Percentiles rank a stretch among this genome's conserved stretches.
These are phyloP conservation scores for Cercophora newfieldiana DNA, from an alignment of 495 filamentous ascomycete genomes.

Conservation along the genomic window DNA sequence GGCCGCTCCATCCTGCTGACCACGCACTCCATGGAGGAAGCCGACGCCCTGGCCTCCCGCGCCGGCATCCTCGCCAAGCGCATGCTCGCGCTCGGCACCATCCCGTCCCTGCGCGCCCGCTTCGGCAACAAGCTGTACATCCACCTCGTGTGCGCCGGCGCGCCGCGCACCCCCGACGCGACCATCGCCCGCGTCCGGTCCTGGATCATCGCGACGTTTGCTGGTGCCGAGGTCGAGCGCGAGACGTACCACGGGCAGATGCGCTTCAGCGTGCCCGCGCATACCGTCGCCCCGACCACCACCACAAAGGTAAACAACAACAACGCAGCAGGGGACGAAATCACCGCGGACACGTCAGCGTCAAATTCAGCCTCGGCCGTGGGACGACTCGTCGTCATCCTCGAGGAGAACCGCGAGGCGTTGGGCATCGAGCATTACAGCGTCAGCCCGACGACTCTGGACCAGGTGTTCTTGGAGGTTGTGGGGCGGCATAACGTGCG, in stretches of 20 bases:
- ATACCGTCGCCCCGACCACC: not conserved
- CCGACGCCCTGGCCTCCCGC: conserved; percentile 67
- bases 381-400: conserved; percentile 64
- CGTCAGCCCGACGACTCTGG: conserved; percentile 77
- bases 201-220: conserved; percentile 62
- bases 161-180: conserved; percentile 65
- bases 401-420: conserved; percentile 65
- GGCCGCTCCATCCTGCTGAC: conserved; percentile 67
- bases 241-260: conserved; percentile 81
- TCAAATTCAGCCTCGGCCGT: too few species aligned
- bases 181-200: conserved; percentile 62
- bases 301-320: not conserved
- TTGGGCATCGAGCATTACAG: conserved; percentile 77
- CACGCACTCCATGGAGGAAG: conserved; percentile 83
- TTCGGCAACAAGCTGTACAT: conserved; percentile 65
- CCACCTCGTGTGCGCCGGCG: conserved; percentile 70
- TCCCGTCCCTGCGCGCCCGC: conserved; percentile 55
- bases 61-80: conserved; percentile 70
- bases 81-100: conserved; percentile 70
- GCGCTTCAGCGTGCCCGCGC: conserved; percentile 67
- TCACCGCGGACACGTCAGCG: conserved; percentile 24
- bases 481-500: conserved; percentile 72
- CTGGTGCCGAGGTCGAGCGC: conserved; percentile 63
- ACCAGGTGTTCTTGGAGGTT: conserved; percentile 84
- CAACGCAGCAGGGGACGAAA: conserved; percentile 12